Percentiles rank a stretch among this genome's conserved stretches.
Evolutionary conservation across 768 basidiomycete species (phyloP).

Genomic region (Termitomyces sp.): DNA sequence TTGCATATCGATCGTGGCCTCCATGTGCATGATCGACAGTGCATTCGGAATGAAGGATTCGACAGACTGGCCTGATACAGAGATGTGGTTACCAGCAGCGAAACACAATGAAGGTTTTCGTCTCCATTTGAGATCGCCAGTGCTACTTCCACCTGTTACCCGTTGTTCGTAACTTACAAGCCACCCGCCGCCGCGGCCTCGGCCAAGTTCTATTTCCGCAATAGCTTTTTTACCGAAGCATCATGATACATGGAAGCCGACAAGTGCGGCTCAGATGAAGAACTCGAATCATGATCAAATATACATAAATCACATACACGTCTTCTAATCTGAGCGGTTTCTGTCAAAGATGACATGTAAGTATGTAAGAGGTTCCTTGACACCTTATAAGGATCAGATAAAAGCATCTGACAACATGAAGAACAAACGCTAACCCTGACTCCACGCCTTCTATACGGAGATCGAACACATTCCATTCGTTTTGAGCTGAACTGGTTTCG

Average conservation of each 20-base stretch:
- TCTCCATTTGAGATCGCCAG: neutral
- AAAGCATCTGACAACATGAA: constrained; percentile 14
- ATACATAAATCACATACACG: constrained; percentile 6
- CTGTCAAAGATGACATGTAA: constrained; percentile 26
- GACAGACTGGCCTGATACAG: neutral
- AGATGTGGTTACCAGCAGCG: neutral
- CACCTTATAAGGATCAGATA: constrained; percentile 14
- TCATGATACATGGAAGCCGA: constrained; percentile 15
- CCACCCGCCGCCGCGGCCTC: neutral
- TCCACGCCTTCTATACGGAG: constrained; percentile 12
- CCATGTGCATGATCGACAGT: neutral
- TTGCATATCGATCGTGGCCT: neutral
- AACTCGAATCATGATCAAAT: constrained; percentile 10
- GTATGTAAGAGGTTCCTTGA: constrained; percentile 13
- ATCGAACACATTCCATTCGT: constrained; percentile 14
- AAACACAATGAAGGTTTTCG: too few relatives aligned
- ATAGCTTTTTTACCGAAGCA: neutral
- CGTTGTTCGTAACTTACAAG: neutral
- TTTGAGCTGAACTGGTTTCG: constrained; percentile 28
- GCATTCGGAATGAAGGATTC: neutral
- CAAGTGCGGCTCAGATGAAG: constrained; percentile 22
- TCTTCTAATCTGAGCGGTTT: constrained; percentile 32
- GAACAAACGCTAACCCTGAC: constrained; percentile 20
- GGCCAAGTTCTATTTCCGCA: neutral
- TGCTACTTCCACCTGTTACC: too few relatives aligned